Evolutionary conservation across 2,329 filamentous ascomycete species (phyloP), one percentile per base, ranked within the genome.

Genomic region (Teratosphaeriaceae sp.): DNA sequence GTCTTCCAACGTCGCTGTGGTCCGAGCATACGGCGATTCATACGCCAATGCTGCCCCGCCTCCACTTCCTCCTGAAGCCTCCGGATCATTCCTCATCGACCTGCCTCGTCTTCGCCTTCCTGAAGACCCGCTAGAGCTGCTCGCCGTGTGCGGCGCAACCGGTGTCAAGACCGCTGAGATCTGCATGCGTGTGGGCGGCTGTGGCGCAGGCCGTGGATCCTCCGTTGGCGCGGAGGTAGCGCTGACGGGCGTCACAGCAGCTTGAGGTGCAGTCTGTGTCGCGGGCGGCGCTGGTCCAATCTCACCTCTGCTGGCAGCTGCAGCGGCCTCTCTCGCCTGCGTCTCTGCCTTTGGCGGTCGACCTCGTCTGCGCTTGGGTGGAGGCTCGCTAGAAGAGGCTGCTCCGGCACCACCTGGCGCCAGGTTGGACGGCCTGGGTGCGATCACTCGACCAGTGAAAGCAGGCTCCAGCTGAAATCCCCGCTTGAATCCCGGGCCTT

Each of bases 271-370:
- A 37, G 64, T 62, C 36, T 67, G 66, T 16, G 59, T 49, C 4
- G 29, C 6, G 11, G 19, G 22, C 18, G 38, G 43, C 5, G 30
- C 27, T 20, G 38, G 30, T 20, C 38, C 34, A 15, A 27, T 18
- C 8, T 23, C 19, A 20, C 38, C 19, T 22, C 38, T 22, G 12
- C 44, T 43, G 7, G 51, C 53, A 12, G 40, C 27, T n/a, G 49
- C 53, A 11, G 47, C 50, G 40, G 65, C 65, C 40, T 64, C 67
- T 54, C 67, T 67, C 42, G 65, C 64, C 44, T 70, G 63, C 29
- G 66, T 63, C 51, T 71, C 67, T 43, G 66, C 68, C 47, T 72
- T 73, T 3, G 69, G 70, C 6, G 70, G 70, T 42, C 70, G 60
- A 22, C 70, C 70, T 41, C 70, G 63, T 53, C 71, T 72, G 50